These are phyloP conservation scores for Lachnellula occidentalis DNA, from an alignment of 2,329 filamentous ascomycete species.

Conservation along the genomic window DNA sequence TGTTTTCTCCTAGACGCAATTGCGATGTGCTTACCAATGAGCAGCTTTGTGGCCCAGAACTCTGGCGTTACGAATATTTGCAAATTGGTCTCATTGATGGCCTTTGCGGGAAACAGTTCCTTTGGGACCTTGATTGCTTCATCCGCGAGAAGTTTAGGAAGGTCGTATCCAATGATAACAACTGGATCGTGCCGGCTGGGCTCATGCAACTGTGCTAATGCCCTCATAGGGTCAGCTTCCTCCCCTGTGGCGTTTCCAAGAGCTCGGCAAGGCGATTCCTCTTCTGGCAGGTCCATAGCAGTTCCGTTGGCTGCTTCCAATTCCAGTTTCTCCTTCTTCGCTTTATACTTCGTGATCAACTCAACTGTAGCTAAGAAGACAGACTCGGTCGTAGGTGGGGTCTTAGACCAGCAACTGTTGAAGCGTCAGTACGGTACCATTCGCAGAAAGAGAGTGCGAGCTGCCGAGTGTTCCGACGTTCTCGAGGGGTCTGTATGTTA, in stretches of 20 bases:
- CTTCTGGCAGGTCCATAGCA: too few relatives aligned
- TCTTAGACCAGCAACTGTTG: too few relatives aligned
- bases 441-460: not conserved
- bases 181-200: not conserved
- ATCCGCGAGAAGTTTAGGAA: not conserved
- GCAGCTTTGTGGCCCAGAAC: conserved; percentile 9
- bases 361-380: too few relatives aligned
- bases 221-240: conserved; percentile 3
- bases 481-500: too few relatives aligned
- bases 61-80: conserved; percentile 14
- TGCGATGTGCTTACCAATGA: conserved; percentile 6
- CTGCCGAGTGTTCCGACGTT: not conserved
- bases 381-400: too few relatives aligned
- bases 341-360: too few relatives aligned
- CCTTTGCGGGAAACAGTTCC: conserved; percentile 3
- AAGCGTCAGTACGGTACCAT: too few relatives aligned
- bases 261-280: too few relatives aligned
- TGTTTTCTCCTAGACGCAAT: not conserved
- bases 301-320: not conserved
- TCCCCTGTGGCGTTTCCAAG: too few relatives aligned
- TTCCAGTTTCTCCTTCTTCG: too few relatives aligned
- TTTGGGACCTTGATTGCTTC: not conserved
- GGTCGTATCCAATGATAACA: not conserved
- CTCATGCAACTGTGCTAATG: conserved; percentile 9
- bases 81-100: not conserved